Evolutionary conservation across 116 monocot species (phyloP).

Genomic region (Thalassia testudinum): DNA sequence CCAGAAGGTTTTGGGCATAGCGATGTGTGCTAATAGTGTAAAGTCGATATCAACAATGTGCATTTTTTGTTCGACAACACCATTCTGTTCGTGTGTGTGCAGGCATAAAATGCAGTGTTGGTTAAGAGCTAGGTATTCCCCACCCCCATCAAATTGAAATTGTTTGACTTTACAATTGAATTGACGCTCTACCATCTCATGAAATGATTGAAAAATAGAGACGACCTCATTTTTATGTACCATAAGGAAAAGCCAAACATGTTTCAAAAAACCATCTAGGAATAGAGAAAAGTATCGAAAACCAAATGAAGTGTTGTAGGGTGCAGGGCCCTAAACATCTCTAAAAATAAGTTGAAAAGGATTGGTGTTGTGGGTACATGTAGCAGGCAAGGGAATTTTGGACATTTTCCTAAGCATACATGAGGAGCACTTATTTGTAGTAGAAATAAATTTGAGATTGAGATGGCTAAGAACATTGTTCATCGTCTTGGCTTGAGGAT

Average conservation of each 20-base stretch:
- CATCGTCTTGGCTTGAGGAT: too few species aligned
- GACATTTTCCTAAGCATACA: too few species aligned
- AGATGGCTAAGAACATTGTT: too few species aligned
- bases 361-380: too few species aligned
- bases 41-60: conserved; percentile 2
- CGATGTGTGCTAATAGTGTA: neutral
- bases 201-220: neutral
- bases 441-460: too few species aligned
- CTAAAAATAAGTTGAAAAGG: too few species aligned
- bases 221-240: neutral
- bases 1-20: neutral
- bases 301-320: too few species aligned
- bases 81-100: neutral
- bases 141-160: conserved; percentile 2
- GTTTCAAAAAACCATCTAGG: neutral
- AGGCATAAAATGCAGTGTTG: neutral
- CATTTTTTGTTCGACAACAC: neutral
- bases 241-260: neutral
- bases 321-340: too few species aligned
- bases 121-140: neutral
- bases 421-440: too few species aligned
- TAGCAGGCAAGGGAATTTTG: too few species aligned
- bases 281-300: conserved; percentile 3
- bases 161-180: neutral
- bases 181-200: neutral